These are phyloP conservation scores for Terfezia boudieri DNA, from an alignment of 495 filamentous ascomycete species.

Conservation along the genomic window DNA sequence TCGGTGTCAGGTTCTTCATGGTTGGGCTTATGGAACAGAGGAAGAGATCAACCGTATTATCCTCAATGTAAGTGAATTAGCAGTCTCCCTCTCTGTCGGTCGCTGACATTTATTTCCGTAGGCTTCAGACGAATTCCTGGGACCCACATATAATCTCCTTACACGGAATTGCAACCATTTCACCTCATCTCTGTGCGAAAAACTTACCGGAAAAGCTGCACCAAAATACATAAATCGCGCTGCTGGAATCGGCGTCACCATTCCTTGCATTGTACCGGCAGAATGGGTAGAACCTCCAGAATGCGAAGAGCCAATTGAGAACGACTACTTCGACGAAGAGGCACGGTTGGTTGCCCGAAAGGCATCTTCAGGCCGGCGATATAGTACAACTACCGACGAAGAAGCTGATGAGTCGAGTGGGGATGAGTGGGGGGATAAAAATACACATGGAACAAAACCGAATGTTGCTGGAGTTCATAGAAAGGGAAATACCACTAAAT, in stretches of 20 bases:
- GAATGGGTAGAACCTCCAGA: conserved; percentile 63
- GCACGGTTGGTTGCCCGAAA: neutral
- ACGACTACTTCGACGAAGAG: neutral
- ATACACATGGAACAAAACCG: neutral
- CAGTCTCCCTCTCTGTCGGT: neutral
- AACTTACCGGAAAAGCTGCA: conserved; percentile 38
- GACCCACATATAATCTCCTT: conserved; percentile 51
- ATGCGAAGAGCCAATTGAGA: conserved; percentile 26
- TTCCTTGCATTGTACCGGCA: conserved; percentile 57
- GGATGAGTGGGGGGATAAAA: neutral
- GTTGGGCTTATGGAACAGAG: conserved; percentile 39
- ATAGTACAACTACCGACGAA: neutral
- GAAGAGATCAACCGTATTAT: conserved; percentile 46
- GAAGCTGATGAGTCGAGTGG: neutral
- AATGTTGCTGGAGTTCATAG: neutral
- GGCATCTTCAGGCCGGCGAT: neutral
- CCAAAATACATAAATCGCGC: conserved; percentile 61
- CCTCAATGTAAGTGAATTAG: conserved; percentile 20
- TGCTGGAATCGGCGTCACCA: conserved; percentile 46
- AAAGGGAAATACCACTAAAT: neutral
- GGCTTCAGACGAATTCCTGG: conserved; percentile 42
- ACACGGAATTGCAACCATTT: conserved; percentile 72
- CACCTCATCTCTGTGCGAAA: conserved; percentile 42
- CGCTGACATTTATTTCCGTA: neutral
- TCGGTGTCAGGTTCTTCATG: conserved; percentile 43